phyloP scores from a whole-genome alignment of 805 yeast species.

The Naumovozyma baii region DNA sequence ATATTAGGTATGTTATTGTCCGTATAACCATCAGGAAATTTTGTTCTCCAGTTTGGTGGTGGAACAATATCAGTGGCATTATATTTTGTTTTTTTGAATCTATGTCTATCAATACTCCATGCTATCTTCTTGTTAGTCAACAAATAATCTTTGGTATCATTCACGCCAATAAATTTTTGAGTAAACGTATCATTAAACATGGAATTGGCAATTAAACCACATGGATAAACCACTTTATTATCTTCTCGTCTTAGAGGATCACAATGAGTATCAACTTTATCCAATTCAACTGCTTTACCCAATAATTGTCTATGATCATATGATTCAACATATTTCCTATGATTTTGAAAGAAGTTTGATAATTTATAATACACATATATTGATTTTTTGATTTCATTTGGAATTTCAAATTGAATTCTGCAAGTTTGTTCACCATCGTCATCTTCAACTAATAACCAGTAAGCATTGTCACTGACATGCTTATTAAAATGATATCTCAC shows the following conservation, averaged over 20 bases:
- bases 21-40: conserved; percentile 65
- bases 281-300: conserved; percentile 56
- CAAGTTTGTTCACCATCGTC: conserved; percentile 38
- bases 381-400: conserved; percentile 60
- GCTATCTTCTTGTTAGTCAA: conserved; percentile 49
- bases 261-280: conserved; percentile 37
- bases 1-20: conserved; percentile 60
- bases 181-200: conserved; percentile 67
- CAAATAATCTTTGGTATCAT: conserved; percentile 25
- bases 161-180: conserved; percentile 34
- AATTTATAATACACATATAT: conserved; percentile 71
- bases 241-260: conserved; percentile 25
- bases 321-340: conserved; percentile 83
- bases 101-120: conserved; percentile 54
- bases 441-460: conserved; percentile 50
- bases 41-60: conserved; percentile 73
- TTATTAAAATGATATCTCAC: conserved; percentile 51
- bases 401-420: conserved; percentile 58
- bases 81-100: conserved; percentile 57
- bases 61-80: conserved; percentile 54
- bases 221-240: conserved; percentile 49
- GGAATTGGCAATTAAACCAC: conserved; percentile 76
- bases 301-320: conserved; percentile 71
- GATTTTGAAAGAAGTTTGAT: conserved; percentile 90
- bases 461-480: conserved; percentile 33